Evolutionary conservation across 331 rosid species (phyloP), one percentile per base, ranked within the genome.

Genomic region (Dryas integrifolia): DNA sequence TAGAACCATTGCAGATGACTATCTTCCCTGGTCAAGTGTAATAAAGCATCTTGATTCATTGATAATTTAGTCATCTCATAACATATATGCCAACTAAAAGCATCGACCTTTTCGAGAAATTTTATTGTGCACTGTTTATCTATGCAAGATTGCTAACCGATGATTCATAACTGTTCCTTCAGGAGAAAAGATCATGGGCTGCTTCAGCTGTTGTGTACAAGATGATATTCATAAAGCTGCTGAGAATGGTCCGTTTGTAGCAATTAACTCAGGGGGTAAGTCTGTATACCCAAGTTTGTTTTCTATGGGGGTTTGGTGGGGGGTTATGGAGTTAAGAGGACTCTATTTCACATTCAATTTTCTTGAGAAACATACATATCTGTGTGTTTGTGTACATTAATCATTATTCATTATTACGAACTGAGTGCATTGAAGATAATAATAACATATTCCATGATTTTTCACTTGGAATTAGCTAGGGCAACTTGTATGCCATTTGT

Each of bases 161-260:
- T 44, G 72, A 35, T 58, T 53, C 16, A 7, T 15, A 24, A n/a
- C 24, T 51, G 63, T 63, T 38, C 3, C 52, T 72, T 30, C 77
- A 82, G 82, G 79, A 67, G 52, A 65, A 70, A 80, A 74, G 64
- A 82, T 78, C 81, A 90, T 92, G 96, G 80, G 90, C 82, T 90
- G 92, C 85, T 92, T 92, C 80, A 76, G 92, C 69, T 92, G 90
- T 69, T 86, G 92, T 82, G 82, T 74, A 57, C 81, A 77, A 49
- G 77, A 85, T 74, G 92, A 88, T 41, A 41, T 75, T 58, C 77
- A 83, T 56, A 78, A 69, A 69, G 61, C 72, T 67, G 56, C 86
- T 55, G 82, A 88, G 53, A 76, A 76, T 67, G 82, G 86, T 79
- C 76, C 59, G 40, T 80, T 52, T 66, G 71, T 65, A 72, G 85